A percentile compares a stretch with the other conserved stretches of the same genome.
These are phyloP conservation scores for Cryptosporidium bovis DNA, from an alignment of 169 alveolate species.

Conservation along the genomic window DNA sequence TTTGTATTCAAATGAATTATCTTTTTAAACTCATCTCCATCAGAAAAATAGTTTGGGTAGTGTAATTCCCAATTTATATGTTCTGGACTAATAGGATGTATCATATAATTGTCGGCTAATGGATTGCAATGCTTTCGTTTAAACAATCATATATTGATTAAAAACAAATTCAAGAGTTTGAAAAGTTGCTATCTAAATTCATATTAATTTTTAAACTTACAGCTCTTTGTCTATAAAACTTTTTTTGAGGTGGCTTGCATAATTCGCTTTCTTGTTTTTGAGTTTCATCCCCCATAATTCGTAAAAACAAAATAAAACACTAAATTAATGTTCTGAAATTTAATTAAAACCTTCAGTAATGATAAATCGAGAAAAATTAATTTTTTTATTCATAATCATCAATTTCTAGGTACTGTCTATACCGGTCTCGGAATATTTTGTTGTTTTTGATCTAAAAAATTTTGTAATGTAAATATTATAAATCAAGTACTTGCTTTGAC, in stretches of 20 bases:
- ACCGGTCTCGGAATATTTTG: too few relatives aligned
- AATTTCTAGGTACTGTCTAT: too few relatives aligned
- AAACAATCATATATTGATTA: background rate
- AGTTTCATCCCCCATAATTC: too few relatives aligned
- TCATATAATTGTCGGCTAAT: conserved; percentile 84
- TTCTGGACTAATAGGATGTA: conserved; percentile 82
- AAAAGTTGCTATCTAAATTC: background rate
- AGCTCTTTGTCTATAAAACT: conserved; percentile 79
- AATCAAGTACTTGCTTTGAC: too few relatives aligned
- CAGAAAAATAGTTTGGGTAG: conserved; percentile 76
- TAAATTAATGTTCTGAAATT: background rate
- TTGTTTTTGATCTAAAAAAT: too few relatives aligned
- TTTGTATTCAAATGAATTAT: conserved; percentile 51
- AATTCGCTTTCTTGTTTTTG: background rate
- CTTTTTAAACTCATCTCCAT: conserved; percentile 47
- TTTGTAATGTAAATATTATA: too few relatives aligned
- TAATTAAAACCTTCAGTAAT: too few relatives aligned
- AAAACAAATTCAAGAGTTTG: background rate
- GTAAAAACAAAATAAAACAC: background rate
- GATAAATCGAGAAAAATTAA: too few relatives aligned
- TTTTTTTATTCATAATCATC: too few relatives aligned
- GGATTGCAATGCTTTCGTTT: conserved; percentile 86
- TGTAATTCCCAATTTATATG: conserved; percentile 85
- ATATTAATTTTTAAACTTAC: conserved; percentile 68
- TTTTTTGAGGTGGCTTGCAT: conserved; percentile 75